Conservation (phyloP, 768 basidiomycete genomes). For the Boletus speciosus region DNA sequence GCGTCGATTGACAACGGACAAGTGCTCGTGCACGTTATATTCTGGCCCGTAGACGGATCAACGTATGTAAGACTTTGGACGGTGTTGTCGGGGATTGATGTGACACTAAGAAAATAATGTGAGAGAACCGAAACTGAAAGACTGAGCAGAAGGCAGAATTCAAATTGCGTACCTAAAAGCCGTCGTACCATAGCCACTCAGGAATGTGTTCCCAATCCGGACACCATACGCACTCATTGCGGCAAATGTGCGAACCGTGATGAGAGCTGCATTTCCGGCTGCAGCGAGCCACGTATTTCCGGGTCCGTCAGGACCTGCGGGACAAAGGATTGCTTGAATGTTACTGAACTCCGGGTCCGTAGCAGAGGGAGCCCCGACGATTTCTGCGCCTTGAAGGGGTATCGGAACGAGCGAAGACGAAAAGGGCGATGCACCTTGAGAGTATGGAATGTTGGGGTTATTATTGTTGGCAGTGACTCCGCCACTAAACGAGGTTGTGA, state of each 20-base stretch:
- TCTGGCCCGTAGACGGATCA: slow-evolving; percentile 72
- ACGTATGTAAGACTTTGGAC: slow-evolving; percentile 74
- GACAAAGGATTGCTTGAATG: slow-evolving; percentile 77
- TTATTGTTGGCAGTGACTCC: slow-evolving; percentile 53
- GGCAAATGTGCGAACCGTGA: slow-evolving; percentile 75
- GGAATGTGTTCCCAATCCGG: slow-evolving; percentile 89
- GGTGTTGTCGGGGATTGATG: slow-evolving; percentile 85
- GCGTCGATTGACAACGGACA: slow-evolving; percentile 83
- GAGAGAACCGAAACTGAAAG: slow-evolving; percentile 2
- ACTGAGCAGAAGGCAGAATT: not conserved
- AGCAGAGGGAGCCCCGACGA: slow-evolving; percentile 63
- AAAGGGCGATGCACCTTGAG: slow-evolving; percentile 77
- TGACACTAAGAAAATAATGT: slow-evolving; percentile 50
- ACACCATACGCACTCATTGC: slow-evolving; percentile 75
- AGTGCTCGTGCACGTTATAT: slow-evolving; percentile 66
- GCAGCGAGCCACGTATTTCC: slow-evolving; percentile 83
- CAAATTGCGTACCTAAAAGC: slow-evolving; percentile 63
- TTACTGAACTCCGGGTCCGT: slow-evolving; percentile 56
- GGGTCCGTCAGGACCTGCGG: slow-evolving; percentile 73
- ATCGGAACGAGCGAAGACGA: slow-evolving; percentile 87
- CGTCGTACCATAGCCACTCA: slow-evolving; percentile 76
- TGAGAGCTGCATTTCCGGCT: slow-evolving; percentile 64
- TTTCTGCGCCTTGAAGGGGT: slow-evolving; percentile 55
- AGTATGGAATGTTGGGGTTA: slow-evolving; percentile 84
- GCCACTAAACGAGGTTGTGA: slow-evolving; percentile 69